These are phyloP conservation scores for Pyricularia sp. DNA, from an alignment of 2,329 filamentous ascomycete species.

Conservation along the genomic window DNA sequence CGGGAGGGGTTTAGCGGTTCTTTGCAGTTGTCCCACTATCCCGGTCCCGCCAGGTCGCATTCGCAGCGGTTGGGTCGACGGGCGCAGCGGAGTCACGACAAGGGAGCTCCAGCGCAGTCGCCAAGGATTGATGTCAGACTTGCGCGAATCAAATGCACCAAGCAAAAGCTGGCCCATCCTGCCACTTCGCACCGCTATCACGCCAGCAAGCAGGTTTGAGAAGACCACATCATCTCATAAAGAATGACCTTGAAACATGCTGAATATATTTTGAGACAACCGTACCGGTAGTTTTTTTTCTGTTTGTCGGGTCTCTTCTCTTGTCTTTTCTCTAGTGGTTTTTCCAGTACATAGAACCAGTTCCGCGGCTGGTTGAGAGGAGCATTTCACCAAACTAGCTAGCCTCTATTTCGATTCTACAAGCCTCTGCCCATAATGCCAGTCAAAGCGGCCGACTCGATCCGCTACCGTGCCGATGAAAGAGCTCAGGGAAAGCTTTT, in stretches of 20 bases:
- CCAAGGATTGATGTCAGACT: slow-evolving; percentile 1
- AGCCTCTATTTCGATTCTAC: not conserved
- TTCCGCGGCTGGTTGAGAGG: not conserved
- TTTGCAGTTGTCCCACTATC: not conserved
- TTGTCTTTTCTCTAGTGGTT: not conserved
- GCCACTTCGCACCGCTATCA: not conserved
- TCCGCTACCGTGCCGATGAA: slow-evolving; percentile 32
- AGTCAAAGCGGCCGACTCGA: slow-evolving; percentile 21
- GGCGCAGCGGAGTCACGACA: not conserved
- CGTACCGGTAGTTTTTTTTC: not conserved
- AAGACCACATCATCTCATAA: not conserved
- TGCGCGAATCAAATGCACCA: not conserved
- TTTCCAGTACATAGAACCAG: not conserved
- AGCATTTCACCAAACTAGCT: not conserved
- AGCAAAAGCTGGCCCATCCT: not conserved
- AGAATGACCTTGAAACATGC: not conserved
- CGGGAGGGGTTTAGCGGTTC: not conserved
- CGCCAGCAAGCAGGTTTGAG: not conserved
- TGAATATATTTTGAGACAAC: not conserved
- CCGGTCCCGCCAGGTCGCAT: not conserved
- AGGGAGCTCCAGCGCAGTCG: not conserved
- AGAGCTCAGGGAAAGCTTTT: slow-evolving; percentile 26
- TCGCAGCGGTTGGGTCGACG: not conserved
- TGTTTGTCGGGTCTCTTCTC: not conserved
- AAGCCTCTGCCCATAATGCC: slow-evolving; percentile 17